Percentiles rank a stretch among this genome's conserved stretches.
Evolutionary conservation across 1,284 basidiomycete genomes (phyloP).

Genomic region (Chondrostereum purpureum): DNA sequence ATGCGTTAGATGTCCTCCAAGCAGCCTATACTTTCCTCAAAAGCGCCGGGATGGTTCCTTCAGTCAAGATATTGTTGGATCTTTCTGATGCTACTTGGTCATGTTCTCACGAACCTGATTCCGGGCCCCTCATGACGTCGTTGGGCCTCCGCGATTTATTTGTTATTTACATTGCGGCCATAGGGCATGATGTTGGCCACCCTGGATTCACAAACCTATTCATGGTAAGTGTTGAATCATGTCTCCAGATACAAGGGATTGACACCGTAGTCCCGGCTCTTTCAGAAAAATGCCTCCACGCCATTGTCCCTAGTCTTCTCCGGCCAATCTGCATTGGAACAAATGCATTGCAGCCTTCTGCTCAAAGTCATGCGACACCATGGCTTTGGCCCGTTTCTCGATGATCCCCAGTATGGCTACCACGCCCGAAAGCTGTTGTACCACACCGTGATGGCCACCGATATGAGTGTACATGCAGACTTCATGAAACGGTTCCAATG

Average conservation of each 20-base stretch:
- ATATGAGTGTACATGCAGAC: constrained; percentile 84
- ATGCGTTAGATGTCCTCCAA: constrained; percentile 91
- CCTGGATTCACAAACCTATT: constrained; percentile 89
- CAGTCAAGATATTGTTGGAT: constrained; percentile 50
- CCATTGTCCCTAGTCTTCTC: constrained; percentile 85
- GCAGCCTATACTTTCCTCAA: constrained; percentile 82
- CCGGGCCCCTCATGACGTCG: constrained; percentile 43
- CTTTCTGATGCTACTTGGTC: constrained; percentile 39
- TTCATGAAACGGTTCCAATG: constrained; percentile 58
- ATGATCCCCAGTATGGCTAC: constrained; percentile 38
- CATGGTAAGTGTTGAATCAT: constrained; percentile 56
- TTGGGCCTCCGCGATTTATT: constrained; percentile 70
- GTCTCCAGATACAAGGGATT: no score
- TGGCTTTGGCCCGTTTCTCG: constrained; percentile 63
- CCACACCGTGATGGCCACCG: constrained; percentile 76
- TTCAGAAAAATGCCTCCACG: constrained; percentile 84
- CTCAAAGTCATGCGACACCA: constrained; percentile 78
- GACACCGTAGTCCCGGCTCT: constrained; percentile 9
- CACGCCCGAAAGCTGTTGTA: constrained; percentile 14
- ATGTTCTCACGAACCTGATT: constrained; percentile 33
- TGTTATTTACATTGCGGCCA: constrained; percentile 80
- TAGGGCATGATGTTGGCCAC: constrained; percentile 94
- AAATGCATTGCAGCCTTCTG: constrained; percentile 86
- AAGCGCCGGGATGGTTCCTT: constrained; percentile 73
- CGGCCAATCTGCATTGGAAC: constrained; percentile 84